phyloP scores from a whole-genome alignment of 768 basidiomycete species.

The Agrocybe chaxingu region DNA sequence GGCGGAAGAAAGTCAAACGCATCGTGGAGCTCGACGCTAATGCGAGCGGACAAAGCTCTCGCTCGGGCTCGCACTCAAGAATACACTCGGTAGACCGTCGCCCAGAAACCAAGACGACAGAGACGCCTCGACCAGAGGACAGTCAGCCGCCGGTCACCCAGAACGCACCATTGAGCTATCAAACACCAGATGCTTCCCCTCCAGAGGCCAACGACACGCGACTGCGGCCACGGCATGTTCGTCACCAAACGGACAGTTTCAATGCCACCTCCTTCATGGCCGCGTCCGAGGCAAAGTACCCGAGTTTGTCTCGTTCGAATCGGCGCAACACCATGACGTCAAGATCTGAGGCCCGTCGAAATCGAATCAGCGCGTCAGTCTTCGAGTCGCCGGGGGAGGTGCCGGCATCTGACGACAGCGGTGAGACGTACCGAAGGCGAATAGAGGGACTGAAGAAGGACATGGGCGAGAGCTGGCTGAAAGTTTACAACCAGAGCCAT shows the following conservation, averaged over 20 bases:
- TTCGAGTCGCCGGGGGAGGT: conserved; percentile 46
- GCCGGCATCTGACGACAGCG: conserved; percentile 35
- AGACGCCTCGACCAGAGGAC: too few species aligned
- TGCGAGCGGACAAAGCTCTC: conserved; percentile 29
- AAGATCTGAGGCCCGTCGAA: conserved; percentile 42
- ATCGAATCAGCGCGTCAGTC: conserved; percentile 56
- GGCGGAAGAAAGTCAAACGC: conserved; percentile 65
- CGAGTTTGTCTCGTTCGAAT: not conserved
- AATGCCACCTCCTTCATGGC: conserved; percentile 10
- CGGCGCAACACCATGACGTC: conserved; percentile 13
- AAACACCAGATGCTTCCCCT: not conserved
- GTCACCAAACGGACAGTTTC: conserved; percentile 47
- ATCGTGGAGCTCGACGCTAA: conserved; percentile 76
- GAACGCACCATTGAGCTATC: not conserved
- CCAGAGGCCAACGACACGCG: conserved; percentile 10
- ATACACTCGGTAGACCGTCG: conserved; percentile 26
- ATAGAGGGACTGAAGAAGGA: conserved; percentile 84
- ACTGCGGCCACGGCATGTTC: conserved; percentile 40
- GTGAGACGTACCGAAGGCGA: conserved; percentile 69
- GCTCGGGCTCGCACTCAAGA: conserved; percentile 26
- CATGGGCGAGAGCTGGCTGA: conserved; percentile 89
- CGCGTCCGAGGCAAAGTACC: not conserved
- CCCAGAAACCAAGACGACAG: too few species aligned
- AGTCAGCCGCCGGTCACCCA: too few species aligned
- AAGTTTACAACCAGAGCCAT: conserved; percentile 59